A percentile compares a stretch with the other conserved stretches of the same genome.
Conservation (phyloP, 495 filamentous ascomycete species). For the Podospora appendiculata region DNA sequence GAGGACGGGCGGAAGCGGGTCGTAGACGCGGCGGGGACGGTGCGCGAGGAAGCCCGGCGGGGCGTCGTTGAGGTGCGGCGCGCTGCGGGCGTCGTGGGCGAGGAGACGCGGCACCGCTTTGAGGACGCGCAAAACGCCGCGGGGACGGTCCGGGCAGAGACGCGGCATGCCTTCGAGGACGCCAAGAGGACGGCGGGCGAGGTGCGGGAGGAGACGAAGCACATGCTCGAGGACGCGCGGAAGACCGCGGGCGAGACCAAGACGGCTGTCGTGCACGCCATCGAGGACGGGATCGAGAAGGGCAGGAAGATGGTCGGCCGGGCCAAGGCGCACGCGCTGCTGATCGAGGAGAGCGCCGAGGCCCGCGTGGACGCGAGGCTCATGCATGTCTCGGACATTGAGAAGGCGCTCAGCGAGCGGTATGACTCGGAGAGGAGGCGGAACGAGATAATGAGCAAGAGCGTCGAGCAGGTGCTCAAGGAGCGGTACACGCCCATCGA, state of each 20-base stretch:
- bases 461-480: slow-evolving; percentile 34
- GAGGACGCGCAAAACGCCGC: not conserved
- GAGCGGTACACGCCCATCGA: slow-evolving; percentile 41
- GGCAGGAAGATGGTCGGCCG: slow-evolving; percentile 19
- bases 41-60: slow-evolving; percentile 9
- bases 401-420: slow-evolving; percentile 39
- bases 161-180: not conserved
- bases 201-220: not conserved
- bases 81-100: not conserved
- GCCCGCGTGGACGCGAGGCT: slow-evolving; percentile 9
- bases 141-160: not conserved
- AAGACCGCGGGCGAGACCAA: slow-evolving; percentile 8
- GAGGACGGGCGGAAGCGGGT: not conserved
- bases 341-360: slow-evolving; percentile 9
- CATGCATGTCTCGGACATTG: slow-evolving; percentile 28
- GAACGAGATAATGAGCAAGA: slow-evolving; percentile 24
- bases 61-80: not conserved
- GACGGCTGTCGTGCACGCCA: slow-evolving; percentile 1
- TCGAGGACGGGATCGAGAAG: slow-evolving; percentile 27
- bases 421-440: slow-evolving; percentile 24
- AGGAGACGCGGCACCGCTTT: not conserved
- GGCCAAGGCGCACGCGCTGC: slow-evolving; percentile 10
- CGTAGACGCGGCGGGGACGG: not conserved
- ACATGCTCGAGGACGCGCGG: slow-evolving; percentile 10
- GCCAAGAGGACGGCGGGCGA: not conserved